Percentiles rank a stretch among this genome's conserved stretches.
Evolutionary conservation across 345 rosid species (phyloP).

Genomic region (Gossypium ekmanianum): DNA sequence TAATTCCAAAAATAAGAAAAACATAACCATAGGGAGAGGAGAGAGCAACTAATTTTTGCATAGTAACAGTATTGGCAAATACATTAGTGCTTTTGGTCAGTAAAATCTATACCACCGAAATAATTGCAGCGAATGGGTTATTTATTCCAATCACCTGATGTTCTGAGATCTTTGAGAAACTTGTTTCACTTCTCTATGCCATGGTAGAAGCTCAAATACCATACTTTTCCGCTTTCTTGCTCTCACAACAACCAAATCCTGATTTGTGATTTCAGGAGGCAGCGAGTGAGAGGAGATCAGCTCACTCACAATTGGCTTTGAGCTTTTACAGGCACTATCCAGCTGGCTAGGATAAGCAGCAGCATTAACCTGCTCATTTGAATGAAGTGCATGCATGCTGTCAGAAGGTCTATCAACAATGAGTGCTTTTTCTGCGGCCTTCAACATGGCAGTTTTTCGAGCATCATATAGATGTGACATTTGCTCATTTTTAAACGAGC

Average conservation of each 20-base stretch:
- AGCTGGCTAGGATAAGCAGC: constrained; percentile 28
- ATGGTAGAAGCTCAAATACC: constrained; percentile 48
- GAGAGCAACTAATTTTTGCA: background rate
- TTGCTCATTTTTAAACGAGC: constrained; percentile 64
- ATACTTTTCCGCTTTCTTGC: constrained; percentile 65
- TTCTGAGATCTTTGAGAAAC: constrained; percentile 44
- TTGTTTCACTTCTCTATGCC: constrained; percentile 60
- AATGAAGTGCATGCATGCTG: constrained; percentile 29
- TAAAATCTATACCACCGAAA: background rate
- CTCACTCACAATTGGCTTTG: constrained; percentile 33
- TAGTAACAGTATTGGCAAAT: background rate
- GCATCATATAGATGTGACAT: constrained; percentile 43
- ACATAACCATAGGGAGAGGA: background rate
- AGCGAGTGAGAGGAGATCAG: constrained; percentile 36
- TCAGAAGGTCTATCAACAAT: constrained; percentile 44
- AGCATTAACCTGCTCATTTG: constrained; percentile 35
- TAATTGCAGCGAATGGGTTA: background rate
- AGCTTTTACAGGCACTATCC: constrained; percentile 27
- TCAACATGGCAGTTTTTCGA: constrained; percentile 31
- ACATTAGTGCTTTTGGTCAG: background rate
- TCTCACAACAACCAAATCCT: constrained; percentile 32
- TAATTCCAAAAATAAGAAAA: constrained; percentile 2
- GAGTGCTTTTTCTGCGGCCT: constrained; percentile 42
- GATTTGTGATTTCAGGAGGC: constrained; percentile 37
- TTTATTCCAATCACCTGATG: constrained; percentile 49